These are phyloP conservation scores for Psilocybe tampanensis DNA, from an alignment of 768 basidiomycete species.

Conservation along the genomic window DNA sequence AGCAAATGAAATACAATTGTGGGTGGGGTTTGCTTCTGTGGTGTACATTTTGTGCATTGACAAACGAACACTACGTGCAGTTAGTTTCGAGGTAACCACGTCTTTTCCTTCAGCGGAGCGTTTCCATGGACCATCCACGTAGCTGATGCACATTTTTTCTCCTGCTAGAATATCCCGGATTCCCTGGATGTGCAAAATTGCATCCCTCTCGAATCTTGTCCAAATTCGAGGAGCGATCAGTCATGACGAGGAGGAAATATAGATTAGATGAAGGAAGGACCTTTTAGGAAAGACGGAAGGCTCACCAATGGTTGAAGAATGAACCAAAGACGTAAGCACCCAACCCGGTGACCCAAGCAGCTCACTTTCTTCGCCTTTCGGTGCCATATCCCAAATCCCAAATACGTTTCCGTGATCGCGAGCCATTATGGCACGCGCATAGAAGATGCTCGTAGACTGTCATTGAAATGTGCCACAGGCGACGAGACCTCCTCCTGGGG, in stretches of 20 bases:
- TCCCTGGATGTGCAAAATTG: slow-evolving; percentile 47
- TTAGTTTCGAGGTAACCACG: slow-evolving; percentile 42
- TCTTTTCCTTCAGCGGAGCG: slow-evolving; percentile 33
- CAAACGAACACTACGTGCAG: slow-evolving; percentile 66
- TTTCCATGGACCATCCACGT: slow-evolving; percentile 38
- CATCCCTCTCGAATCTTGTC: slow-evolving; percentile 48
- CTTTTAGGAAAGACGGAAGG: too few relatives aligned
- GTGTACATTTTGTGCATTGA: slow-evolving; percentile 45
- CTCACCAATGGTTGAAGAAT: slow-evolving; percentile 71
- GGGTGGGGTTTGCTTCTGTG: too few relatives aligned
- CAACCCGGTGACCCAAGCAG: slow-evolving; percentile 75
- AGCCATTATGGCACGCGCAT: slow-evolving; percentile 52
- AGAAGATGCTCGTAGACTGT: slow-evolving; percentile 30
- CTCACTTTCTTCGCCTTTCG: slow-evolving; percentile 51
- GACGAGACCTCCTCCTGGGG: background rate
- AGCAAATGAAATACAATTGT: too few relatives aligned
- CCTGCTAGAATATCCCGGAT: slow-evolving; percentile 45
- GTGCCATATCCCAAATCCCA: slow-evolving; percentile 63
- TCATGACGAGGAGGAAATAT: background rate
- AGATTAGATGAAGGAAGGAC: background rate
- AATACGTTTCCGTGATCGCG: slow-evolving; percentile 71
- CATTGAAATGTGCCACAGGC: slow-evolving; percentile 7
- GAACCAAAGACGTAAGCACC: slow-evolving; percentile 61
- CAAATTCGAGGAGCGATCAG: slow-evolving; percentile 58
- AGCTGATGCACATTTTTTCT: slow-evolving; percentile 63